Conservation (phyloP, 106 monocot genomes). For the Dendrobium catenatum region DNA sequence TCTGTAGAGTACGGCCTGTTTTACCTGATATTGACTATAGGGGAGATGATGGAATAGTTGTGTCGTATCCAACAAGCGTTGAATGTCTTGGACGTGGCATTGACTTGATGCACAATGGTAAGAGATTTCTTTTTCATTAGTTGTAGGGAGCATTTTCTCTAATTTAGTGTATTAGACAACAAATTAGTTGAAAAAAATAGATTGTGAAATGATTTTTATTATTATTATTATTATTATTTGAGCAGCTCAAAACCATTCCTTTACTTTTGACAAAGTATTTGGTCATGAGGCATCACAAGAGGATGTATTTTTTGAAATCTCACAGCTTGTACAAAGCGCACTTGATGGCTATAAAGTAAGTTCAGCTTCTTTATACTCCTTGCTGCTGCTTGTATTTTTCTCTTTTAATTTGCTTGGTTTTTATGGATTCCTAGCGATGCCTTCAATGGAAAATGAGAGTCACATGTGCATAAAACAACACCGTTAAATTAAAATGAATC, state of each 20-base stretch:
- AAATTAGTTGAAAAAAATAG: background rate
- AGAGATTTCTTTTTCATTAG: background rate
- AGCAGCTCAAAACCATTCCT: conserved; percentile 64
- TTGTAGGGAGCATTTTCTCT: background rate
- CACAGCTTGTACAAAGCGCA: conserved; percentile 94
- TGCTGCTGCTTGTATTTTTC: background rate
- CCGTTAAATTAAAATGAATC: background rate
- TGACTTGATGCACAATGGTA: conserved; percentile 67
- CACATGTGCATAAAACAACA: background rate
- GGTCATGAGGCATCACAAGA: conserved; percentile 65
- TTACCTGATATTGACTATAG: conserved; percentile 32
- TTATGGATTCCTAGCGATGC: background rate
- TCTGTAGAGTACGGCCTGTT: conserved; percentile 79
- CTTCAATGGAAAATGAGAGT: background rate
- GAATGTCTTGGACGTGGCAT: conserved; percentile 70
- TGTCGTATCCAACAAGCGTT: conserved; percentile 72
- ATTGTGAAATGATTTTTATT: background rate
- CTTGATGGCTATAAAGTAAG: conserved; percentile 91
- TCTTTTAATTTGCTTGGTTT: background rate
- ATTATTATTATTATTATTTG: conserved; percentile 3
- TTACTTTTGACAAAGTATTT: conserved; percentile 95
- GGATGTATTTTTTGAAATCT: conserved; percentile 89
- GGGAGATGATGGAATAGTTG: conserved; percentile 24
- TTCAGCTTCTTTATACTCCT: background rate
- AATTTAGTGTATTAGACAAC: background rate